These are phyloP conservation scores for Xerocomus spinulosus DNA, from an alignment of 768 basidiomycete genomes.

Conservation along the genomic window DNA sequence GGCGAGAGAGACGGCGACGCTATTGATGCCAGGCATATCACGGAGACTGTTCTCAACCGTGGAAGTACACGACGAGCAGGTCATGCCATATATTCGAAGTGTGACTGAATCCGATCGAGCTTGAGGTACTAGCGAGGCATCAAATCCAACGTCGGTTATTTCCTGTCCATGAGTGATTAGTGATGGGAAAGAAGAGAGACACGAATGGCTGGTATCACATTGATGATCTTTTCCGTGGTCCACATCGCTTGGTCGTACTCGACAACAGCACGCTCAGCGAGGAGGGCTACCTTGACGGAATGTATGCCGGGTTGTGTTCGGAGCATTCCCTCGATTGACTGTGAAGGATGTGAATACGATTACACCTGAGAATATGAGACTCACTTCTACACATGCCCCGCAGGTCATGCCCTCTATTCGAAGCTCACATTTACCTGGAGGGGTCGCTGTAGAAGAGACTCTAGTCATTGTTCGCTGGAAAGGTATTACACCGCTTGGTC, in stretches of 20 bases:
- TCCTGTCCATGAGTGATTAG: conserved; percentile 47
- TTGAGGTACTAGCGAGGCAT: conserved; percentile 71
- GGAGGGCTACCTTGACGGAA: conserved; percentile 90
- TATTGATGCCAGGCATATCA: conserved; percentile 66
- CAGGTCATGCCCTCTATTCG: conserved; percentile 90
- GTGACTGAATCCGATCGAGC: conserved; percentile 61
- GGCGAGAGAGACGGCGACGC: conserved; percentile 68
- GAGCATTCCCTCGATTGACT: conserved; percentile 86
- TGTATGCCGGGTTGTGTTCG: conserved; percentile 83
- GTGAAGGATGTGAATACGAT: background rate
- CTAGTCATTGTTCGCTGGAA: no score
- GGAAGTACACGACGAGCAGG: conserved; percentile 75
- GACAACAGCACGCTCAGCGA: conserved; percentile 88
- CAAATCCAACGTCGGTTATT: conserved; percentile 91
- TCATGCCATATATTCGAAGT: conserved; percentile 89
- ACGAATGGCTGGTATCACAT: conserved; percentile 36
- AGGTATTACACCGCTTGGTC: background rate
- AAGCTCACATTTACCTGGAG: conserved; percentile 57
- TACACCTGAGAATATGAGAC: conserved; percentile 15
- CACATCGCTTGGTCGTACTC: conserved; percentile 85
- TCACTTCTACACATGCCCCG: conserved; percentile 81
- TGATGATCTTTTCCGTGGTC: conserved; percentile 74
- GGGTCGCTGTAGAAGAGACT: conserved; percentile 10
- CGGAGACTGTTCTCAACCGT: conserved; percentile 69
- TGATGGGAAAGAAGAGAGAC: background rate